Conservation (phyloP, 2,329 filamentous ascomycete genomes). For the Ceratocystiopsis sp. region DNA sequence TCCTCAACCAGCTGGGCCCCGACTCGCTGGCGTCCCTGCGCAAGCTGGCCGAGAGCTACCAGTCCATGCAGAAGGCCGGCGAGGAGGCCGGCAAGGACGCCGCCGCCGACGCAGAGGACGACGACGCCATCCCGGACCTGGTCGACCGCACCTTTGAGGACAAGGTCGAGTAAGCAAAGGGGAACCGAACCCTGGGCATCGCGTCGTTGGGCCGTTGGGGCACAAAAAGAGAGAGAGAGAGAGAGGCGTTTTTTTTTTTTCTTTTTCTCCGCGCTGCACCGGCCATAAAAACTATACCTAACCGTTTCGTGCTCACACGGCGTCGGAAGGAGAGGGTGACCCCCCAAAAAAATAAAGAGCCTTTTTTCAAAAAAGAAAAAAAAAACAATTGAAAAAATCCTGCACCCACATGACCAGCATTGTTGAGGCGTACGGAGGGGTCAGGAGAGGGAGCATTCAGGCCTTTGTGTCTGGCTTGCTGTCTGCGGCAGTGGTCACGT, state of each 20-base stretch:
- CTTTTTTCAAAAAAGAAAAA: background rate
- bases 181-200: no score
- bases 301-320: background rate
- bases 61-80: slow-evolving; percentile 87
- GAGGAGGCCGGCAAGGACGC: slow-evolving; percentile 62
- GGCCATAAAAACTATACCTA: no score
- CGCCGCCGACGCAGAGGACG: slow-evolving; percentile 57
- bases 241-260: no score
- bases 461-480: no score
- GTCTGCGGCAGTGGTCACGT: no score
- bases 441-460: no score
- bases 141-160: slow-evolving; percentile 97
- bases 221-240: no score
- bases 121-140: slow-evolving; percentile 92
- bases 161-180: slow-evolving; percentile 65
- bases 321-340: background rate
- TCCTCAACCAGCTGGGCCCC: slow-evolving; percentile 98
- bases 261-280: no score
- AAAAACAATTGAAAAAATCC: background rate
- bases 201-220: no score
- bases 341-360: background rate
- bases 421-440: no score
- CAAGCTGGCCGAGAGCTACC: slow-evolving; percentile 98
- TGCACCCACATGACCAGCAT: no score
- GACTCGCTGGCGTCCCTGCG: slow-evolving; percentile 94